Evolutionary conservation across 148 eudicot species (phyloP).

Genomic region (Diospyros kaki): DNA sequence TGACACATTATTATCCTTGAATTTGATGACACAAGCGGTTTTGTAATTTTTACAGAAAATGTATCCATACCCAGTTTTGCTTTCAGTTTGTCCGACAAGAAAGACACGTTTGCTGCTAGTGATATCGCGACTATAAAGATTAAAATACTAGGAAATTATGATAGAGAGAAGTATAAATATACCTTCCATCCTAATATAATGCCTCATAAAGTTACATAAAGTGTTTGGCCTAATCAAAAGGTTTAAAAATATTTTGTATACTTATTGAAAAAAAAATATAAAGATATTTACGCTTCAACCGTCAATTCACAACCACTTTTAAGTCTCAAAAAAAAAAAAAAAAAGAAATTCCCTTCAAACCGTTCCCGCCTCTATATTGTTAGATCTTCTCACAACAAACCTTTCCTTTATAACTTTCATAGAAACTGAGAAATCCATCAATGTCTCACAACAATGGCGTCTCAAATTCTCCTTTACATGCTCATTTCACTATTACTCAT

Average conservation of each 20-base stretch:
- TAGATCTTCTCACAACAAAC: not conserved
- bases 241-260: too few relatives aligned
- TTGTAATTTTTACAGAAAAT: slow-evolving; percentile 36
- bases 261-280: too few relatives aligned
- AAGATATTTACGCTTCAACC: too few relatives aligned
- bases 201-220: too few relatives aligned
- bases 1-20: not conserved
- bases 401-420: not conserved
- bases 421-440: not conserved
- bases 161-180: slow-evolving; percentile 28
- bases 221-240: too few relatives aligned
- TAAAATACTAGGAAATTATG: slow-evolving; percentile 47
- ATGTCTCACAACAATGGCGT: slow-evolving; percentile 4
- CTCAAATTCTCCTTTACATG: not conserved
- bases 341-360: not conserved
- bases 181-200: slow-evolving; percentile 51
- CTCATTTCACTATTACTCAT: not conserved
- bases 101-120: slow-evolving; percentile 54
- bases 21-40: not conserved
- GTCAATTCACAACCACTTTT: too few relatives aligned
- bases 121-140: slow-evolving; percentile 59
- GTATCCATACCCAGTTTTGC: slow-evolving; percentile 42
- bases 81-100: slow-evolving; percentile 66
- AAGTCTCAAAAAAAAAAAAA: too few relatives aligned
- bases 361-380: slow-evolving; percentile 4